phyloP scores from a whole-genome alignment of 306 rosid genomes.

The Acacia confusa region DNA sequence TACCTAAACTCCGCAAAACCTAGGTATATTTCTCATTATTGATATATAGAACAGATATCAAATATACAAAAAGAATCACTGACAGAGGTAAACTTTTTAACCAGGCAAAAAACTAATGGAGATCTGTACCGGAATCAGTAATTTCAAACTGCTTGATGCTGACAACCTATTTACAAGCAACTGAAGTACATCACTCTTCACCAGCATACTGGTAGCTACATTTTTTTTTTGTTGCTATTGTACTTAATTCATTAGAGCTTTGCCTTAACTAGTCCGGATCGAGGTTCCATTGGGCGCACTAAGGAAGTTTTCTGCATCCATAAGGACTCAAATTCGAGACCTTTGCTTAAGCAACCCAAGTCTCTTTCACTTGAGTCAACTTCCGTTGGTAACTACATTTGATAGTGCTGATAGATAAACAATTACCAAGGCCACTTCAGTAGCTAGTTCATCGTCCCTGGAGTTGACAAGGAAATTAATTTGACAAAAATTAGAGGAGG shows the following conservation, averaged over 20 bases:
- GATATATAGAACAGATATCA: conserved; percentile 24
- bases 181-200: conserved; percentile 77
- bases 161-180: conserved; percentile 81
- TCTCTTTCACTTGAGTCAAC: no score
- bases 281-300: no score
- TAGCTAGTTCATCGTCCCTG: conserved; percentile 95
- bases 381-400: no score
- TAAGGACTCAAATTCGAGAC: no score
- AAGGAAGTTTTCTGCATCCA: no score
- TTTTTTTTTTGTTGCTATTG: no score
- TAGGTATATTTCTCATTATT: conserved; percentile 44
- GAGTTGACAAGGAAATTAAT: conserved; percentile 27
- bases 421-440: conserved; percentile 96
- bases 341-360: no score
- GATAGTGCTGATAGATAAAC: conserved; percentile 95
- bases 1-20: conserved; percentile 92
- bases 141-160: conserved; percentile 71
- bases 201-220: conserved; percentile 68
- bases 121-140: conserved; percentile 82
- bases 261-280: no score
- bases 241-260: no score
- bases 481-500: conserved; percentile 29
- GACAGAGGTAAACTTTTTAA: conserved; percentile 14
- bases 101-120: conserved; percentile 8
- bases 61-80: conserved; percentile 10